Conservation (phyloP, 495 filamentous ascomycete genomes). For the Penicillium coprophilum region DNA sequence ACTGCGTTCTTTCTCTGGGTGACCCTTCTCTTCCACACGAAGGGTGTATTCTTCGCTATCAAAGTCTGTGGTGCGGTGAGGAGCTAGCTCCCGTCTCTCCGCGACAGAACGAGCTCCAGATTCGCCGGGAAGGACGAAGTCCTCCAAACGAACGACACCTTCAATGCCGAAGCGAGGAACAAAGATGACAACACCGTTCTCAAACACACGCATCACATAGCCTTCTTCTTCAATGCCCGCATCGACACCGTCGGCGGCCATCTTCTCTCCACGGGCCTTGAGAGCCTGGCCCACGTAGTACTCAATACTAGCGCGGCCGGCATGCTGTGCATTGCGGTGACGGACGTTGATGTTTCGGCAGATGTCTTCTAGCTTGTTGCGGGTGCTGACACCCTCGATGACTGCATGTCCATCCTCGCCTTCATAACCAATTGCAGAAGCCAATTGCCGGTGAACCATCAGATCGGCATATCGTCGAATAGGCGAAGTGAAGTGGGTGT, state of each 20-base stretch:
- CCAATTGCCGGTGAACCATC: slow-evolving; percentile 88
- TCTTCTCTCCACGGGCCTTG: slow-evolving; percentile 68
- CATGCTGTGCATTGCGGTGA: slow-evolving; percentile 94
- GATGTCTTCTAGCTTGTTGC: slow-evolving; percentile 78
- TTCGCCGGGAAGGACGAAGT: slow-evolving; percentile 73
- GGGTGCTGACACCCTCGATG: slow-evolving; percentile 70
- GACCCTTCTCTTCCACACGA: slow-evolving; percentile 47
- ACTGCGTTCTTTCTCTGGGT: slow-evolving; percentile 51
- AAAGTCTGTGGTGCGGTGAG: slow-evolving; percentile 63
- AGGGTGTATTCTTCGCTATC: slow-evolving; percentile 83
- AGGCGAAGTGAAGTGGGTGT: slow-evolving; percentile 97
- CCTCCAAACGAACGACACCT: slow-evolving; percentile 78
- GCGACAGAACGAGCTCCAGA: slow-evolving; percentile 34
- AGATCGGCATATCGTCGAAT: slow-evolving; percentile 97
- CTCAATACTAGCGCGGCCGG: slow-evolving; percentile 87
- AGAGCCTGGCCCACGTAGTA: slow-evolving; percentile 97
- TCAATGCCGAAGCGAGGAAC: slow-evolving; percentile 96
- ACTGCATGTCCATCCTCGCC: slow-evolving; percentile 54
- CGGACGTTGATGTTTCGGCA: slow-evolving; percentile 98
- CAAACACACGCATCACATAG: slow-evolving; percentile 94
- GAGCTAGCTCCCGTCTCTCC: slow-evolving; percentile 41
- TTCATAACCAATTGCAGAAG: slow-evolving; percentile 92
- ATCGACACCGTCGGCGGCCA: slow-evolving; percentile 38
- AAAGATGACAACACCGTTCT: slow-evolving; percentile 94
- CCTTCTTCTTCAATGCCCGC: slow-evolving; percentile 73